Evolutionary conservation across 2,329 filamentous ascomycete genomes (phyloP).

Genomic region (Penicillium capsulatum): DNA sequence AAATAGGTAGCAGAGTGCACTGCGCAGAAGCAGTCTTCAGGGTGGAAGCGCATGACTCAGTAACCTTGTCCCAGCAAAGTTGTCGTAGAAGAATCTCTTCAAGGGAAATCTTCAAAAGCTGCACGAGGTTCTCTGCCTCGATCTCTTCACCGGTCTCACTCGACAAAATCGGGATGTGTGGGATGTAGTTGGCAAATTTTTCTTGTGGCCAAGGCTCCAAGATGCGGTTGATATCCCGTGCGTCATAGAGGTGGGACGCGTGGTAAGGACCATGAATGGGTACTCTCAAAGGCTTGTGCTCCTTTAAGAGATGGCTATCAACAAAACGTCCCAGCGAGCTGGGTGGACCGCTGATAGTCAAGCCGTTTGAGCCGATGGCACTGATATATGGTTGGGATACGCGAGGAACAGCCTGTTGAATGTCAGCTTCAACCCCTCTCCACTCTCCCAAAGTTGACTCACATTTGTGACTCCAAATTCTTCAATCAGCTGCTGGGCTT

Average conservation of each 20-base stretch:
- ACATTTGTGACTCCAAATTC: not conserved
- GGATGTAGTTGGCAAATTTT: slow-evolving; percentile 24
- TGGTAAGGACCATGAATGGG: slow-evolving; percentile 58
- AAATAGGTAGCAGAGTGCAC: slow-evolving; percentile 30
- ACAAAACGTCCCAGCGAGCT: slow-evolving; percentile 51
- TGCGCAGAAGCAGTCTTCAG: slow-evolving; percentile 15
- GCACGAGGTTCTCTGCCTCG: slow-evolving; percentile 27
- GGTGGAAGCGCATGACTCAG: slow-evolving; percentile 29
- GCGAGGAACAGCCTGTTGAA: slow-evolving; percentile 41
- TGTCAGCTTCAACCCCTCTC: slow-evolving; percentile 5
- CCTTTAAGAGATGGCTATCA: slow-evolving; percentile 47
- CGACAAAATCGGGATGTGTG: slow-evolving; percentile 37
- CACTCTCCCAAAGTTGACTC: too few relatives aligned
- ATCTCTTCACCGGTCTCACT: slow-evolving; percentile 36
- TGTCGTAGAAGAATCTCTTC: slow-evolving; percentile 38
- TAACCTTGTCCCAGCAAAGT: slow-evolving; percentile 42
- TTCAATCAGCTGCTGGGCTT: slow-evolving; percentile 24
- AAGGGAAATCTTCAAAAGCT: slow-evolving; percentile 32
- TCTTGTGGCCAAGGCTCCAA: slow-evolving; percentile 37
- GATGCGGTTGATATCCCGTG: slow-evolving; percentile 51
- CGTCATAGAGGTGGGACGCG: slow-evolving; percentile 52
- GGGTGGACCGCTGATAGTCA: slow-evolving; percentile 59
- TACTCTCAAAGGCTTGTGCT: slow-evolving; percentile 50
- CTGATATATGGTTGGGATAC: slow-evolving; percentile 56
- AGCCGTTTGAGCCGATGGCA: slow-evolving; percentile 55